Evolutionary conservation across 2,329 filamentous ascomycete species (phyloP).

Genomic region (Aspergillus tamarii): DNA sequence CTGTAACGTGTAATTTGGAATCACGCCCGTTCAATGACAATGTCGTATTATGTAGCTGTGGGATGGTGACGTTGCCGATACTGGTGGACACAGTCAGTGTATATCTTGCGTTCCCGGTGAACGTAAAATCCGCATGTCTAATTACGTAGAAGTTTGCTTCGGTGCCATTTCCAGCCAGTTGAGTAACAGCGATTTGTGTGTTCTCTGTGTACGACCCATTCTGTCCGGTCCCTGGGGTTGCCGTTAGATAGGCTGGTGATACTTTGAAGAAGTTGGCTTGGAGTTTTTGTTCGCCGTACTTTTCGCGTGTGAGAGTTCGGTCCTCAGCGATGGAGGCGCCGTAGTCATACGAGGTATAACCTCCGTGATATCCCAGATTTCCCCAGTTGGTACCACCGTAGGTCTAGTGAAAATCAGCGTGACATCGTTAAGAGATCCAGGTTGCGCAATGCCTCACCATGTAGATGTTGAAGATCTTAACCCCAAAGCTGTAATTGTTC

Average conservation of each 20-base stretch:
- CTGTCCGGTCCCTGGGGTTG: slow-evolving; percentile 48
- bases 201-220: slow-evolving; percentile 10
- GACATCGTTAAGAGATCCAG: slow-evolving; percentile 22
- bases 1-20: slow-evolving; percentile 32
- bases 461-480: slow-evolving; percentile 70
- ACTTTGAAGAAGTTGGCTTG: slow-evolving; percentile 74
- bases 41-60: background rate
- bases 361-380: slow-evolving; percentile 70
- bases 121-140: slow-evolving; percentile 21
- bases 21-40: slow-evolving; percentile 18
- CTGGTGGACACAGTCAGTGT: background rate
- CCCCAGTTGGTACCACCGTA: slow-evolving; percentile 82
- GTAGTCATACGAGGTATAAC: slow-evolving; percentile 64
- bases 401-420: slow-evolving; percentile 44
- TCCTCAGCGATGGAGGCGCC: slow-evolving; percentile 68
- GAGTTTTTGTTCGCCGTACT: slow-evolving; percentile 76
- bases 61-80: slow-evolving; percentile 5
- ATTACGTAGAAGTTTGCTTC: slow-evolving; percentile 7
- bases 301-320: slow-evolving; percentile 68
- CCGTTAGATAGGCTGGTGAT: slow-evolving; percentile 68
- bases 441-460: slow-evolving; percentile 55
- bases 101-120: background rate
- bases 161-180: background rate
- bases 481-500: slow-evolving; percentile 67
- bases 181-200: background rate